Base-by-base conservation (phyloP, 23 red algal species). In the Chondrus crispus region DNA sequence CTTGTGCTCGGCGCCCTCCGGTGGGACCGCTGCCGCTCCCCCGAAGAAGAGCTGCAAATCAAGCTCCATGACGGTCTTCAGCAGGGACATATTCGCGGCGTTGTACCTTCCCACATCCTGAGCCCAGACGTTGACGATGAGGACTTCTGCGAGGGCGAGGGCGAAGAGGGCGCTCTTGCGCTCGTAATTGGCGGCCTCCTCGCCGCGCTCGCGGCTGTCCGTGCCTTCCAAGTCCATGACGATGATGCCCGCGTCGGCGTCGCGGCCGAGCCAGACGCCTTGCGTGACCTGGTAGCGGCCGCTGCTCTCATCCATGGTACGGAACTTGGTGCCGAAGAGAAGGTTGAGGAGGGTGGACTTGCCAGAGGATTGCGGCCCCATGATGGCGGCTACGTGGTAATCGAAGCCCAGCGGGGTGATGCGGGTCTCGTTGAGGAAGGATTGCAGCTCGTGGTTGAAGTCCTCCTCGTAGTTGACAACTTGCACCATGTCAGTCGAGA, bases 331-430 rank as follows among this genome's bases (percentile, higher is more conserved):
- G 16, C 85, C 85, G 53, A 98, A 98, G 5, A 98, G 94, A 18
- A 95, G 47, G 90, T 98, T 98, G 42, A 98, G 80, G 22, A 98
- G 89, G 40, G 96, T 98, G 30, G 96, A 98, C 80, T 98, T 98
- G 35, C 96, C 96, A 26, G 88, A 93, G 20, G 91, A 95, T 87
- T 98, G 96, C 35, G 92, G 82, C 36, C 96, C 96, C 84, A 98
- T 93, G 38, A 98, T 92, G 53, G 96, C 84, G 36, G 95, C 93
- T 2, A 91, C 84, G 48, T 98, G 80, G 74, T 96, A 98, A 42
- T 94, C 91, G 49, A 95, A 94, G 37, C 93, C 93, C 55, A 85
- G 75, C 13, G 82, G 26, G 12, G 69, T 46, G 14, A 98, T 30
- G 19, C 77, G 64, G 46, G 52, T 45, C 22, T 40, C 41, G 38